Base-by-base conservation (phyloP, 2,329 filamentous ascomycete species). In the Neonectria faginata region DNA sequence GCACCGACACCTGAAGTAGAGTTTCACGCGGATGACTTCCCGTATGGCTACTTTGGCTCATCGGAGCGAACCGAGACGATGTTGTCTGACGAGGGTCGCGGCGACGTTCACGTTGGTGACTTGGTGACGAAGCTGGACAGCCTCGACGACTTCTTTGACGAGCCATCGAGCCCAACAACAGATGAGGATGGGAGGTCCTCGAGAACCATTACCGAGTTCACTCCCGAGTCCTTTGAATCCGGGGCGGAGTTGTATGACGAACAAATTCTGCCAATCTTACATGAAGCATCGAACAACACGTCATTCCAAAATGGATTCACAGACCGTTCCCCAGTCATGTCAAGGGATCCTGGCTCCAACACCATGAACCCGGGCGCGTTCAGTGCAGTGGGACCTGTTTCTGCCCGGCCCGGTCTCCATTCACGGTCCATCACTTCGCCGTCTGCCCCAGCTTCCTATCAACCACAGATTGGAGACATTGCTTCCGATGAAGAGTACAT, bases 271-370 rank as follows among this genome's bases (percentile, higher is more conserved):
- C 95, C 95, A 0, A 97, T 97, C 56, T 81, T 97, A 6, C 92
- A 96, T 72, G 92, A 96, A 74, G 96, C 93, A 75, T 92, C 86
- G 11, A 95, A 89, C 68, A 90, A 91, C 41, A 87, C 89, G 1
- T 94, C 89, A 2, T 96, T 98, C 78, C 93, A 97, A 71, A 97
- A 94, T 73, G 93, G 93, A 5, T 95, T 97, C 72, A 88, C 90
- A 1, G 95, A 97, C 73, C 85, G 91, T 25, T 85, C 89, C 1
- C 85, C 88, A 5, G 80, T 87, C 12, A 79, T 86, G 76, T 85
- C 86, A 12, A 88, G 89, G 20, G 89, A 88, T 14, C 83, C 84
- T 22, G 88, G 85, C 69, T 80, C 83, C 56, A 89, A 89, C 69
- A 84, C 86, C 3, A 89, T 90, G 88, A 89, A 85, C 59, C 88